These are phyloP conservation scores for Cyberlindnera mycetangii DNA, from an alignment of 805 yeast species.

Conservation along the genomic window DNA sequence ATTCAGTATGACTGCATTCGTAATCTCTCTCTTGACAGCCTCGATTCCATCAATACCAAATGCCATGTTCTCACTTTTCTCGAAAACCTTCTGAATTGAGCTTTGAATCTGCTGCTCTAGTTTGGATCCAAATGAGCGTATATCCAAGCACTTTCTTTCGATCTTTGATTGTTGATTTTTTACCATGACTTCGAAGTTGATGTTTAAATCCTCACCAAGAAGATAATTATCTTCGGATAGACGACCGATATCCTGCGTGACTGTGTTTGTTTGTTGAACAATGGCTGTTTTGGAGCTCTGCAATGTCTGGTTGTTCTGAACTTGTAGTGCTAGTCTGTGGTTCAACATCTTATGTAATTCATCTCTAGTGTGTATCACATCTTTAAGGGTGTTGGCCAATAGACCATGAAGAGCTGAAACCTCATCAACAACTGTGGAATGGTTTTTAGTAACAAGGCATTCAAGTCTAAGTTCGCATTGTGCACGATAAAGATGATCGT, in stretches of 20 bases:
- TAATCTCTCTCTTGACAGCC: slow-evolving; percentile 14
- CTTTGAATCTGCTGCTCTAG: slow-evolving; percentile 9
- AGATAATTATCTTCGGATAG: slow-evolving; percentile 9
- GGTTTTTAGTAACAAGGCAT: slow-evolving; percentile 16
- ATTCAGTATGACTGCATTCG: slow-evolving; percentile 18
- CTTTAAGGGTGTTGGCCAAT: slow-evolving; percentile 17
- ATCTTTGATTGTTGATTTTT: slow-evolving; percentile 14
- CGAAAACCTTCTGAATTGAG: slow-evolving; percentile 8
- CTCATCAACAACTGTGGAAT: slow-evolving; percentile 22
- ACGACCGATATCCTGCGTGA: slow-evolving; percentile 4
- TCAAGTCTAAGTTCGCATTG: slow-evolving; percentile 20
- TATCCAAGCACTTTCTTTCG: slow-evolving; percentile 9
- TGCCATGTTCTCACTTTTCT: neutral
- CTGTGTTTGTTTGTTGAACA: neutral
- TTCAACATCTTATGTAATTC: slow-evolving; percentile 5
- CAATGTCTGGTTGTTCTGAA: slow-evolving; percentile 17
- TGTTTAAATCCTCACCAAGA: slow-evolving; percentile 10
- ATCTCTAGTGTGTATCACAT: slow-evolving; percentile 19
- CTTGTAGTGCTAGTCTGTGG: slow-evolving; percentile 14
- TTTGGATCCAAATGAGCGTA: neutral
- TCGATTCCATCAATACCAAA: slow-evolving; percentile 18
- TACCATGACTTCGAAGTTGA: slow-evolving; percentile 17
- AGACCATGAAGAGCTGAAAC: slow-evolving; percentile 16
- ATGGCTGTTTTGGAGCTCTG: slow-evolving; percentile 9
- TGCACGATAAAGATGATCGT: slow-evolving; percentile 4